Conservation (phyloP, 257 asterid genomes). For the Solanum pennellii region DNA sequence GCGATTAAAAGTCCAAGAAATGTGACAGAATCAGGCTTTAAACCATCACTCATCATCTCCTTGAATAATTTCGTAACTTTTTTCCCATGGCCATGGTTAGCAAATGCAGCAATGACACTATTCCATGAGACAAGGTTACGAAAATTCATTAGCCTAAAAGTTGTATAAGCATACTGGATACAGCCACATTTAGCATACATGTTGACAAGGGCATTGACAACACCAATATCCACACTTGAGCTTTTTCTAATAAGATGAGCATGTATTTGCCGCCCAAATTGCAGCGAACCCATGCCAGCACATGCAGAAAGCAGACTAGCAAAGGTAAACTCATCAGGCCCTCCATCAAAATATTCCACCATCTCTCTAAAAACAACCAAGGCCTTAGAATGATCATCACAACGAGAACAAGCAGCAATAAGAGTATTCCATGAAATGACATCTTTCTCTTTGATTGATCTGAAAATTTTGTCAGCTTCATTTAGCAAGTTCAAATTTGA, state of each 20-base stretch:
- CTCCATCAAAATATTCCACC: constrained; percentile 14
- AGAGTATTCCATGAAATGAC: constrained; percentile 59
- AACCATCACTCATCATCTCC: constrained; percentile 31
- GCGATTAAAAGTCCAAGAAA: constrained; percentile 54
- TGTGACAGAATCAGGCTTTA: constrained; percentile 55
- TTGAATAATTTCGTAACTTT: constrained; percentile 28
- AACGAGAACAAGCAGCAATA: constrained; percentile 44
- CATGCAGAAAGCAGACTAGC: constrained; percentile 53
- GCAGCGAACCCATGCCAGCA: constrained; percentile 42
- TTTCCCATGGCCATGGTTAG: constrained; percentile 50
- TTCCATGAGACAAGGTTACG: constrained; percentile 66
- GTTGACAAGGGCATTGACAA: constrained; percentile 56
- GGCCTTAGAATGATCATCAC: constrained; percentile 37
- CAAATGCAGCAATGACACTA: constrained; percentile 50
- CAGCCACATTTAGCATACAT: constrained; percentile 75
- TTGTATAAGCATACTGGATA: constrained; percentile 11
- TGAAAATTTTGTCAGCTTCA: constrained; percentile 42
- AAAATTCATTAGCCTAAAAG: constrained; percentile 34
- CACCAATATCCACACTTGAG: constrained; percentile 32
- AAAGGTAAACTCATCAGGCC: constrained; percentile 45
- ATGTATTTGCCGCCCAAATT: constrained; percentile 56
- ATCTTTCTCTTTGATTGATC: constrained; percentile 34
- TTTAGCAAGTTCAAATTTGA: constrained; percentile 28
- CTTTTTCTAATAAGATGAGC: constrained; percentile 36
- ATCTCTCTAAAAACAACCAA: constrained; percentile 41